Percentiles rank a stretch among this genome's conserved stretches.
These are phyloP conservation scores for Cyclocybe aegerita DNA, from an alignment of 768 basidiomycete genomes.

Conservation along the genomic window DNA sequence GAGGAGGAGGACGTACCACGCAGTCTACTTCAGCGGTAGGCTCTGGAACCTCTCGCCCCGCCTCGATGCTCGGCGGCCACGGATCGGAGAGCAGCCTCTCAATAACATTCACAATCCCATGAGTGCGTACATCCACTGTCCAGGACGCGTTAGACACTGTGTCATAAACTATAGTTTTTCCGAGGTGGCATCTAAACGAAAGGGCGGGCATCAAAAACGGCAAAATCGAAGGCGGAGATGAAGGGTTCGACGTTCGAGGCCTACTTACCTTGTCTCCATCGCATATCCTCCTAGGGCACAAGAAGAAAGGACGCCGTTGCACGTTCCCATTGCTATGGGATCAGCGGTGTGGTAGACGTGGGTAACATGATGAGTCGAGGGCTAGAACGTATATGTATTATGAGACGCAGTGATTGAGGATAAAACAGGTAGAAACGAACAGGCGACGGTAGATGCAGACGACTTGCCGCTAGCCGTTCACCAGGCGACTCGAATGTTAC, in stretches of 20 bases:
- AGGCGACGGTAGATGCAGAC: conserved; percentile 85
- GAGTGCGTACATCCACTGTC: conserved; percentile 79
- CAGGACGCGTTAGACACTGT: conserved; percentile 86
- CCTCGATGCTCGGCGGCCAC: conserved; percentile 66
- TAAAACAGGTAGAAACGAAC: conserved; percentile 39
- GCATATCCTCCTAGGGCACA: conserved; percentile 91
- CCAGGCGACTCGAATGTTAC: conserved; percentile 91
- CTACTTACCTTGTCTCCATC: conserved; percentile 65
- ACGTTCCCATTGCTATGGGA: conserved; percentile 89
- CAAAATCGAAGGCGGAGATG: background rate
- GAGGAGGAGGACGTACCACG: conserved; percentile 48
- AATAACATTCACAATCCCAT: conserved; percentile 78
- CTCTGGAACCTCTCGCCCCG: conserved; percentile 63
- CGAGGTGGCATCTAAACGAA: conserved; percentile 72
- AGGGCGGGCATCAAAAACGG: background rate
- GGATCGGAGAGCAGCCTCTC: conserved; percentile 68
- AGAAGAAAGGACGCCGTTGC: conserved; percentile 76
- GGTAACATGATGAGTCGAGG: conserved; percentile 75
- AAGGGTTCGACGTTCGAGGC: background rate
- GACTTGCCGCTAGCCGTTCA: conserved; percentile 73
- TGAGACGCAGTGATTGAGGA: background rate
- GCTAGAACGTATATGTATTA: conserved; percentile 35
- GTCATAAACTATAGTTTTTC: conserved; percentile 86
- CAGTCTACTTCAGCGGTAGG: conserved; percentile 61
- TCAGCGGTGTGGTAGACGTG: conserved; percentile 96